phyloP scores from a whole-genome alignment of 148 eudicot genomes.

The Silene latifolia region DNA sequence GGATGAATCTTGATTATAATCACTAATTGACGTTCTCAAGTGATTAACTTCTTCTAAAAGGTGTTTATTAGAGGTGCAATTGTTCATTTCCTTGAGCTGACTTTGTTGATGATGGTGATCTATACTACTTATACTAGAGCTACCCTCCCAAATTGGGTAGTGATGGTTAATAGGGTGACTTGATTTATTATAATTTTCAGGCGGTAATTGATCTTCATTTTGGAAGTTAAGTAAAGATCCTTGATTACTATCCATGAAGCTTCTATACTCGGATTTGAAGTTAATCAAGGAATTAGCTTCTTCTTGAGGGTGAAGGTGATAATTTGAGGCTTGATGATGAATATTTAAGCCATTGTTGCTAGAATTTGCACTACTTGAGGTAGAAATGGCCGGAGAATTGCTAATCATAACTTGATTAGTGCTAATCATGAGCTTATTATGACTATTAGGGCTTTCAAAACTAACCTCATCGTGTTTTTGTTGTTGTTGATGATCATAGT shows the following conservation, averaged over 20 bases:
- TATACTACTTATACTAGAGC: slow-evolving; percentile 15
- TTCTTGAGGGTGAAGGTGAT: neutral
- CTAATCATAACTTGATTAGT: slow-evolving; percentile 29
- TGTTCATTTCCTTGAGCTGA: slow-evolving; percentile 1
- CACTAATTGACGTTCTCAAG: slow-evolving; percentile 21
- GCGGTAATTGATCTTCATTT: slow-evolving; percentile 18
- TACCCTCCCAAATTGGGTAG: slow-evolving; percentile 39
- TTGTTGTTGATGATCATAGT: slow-evolving; percentile 26
- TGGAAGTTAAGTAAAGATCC: slow-evolving; percentile 60
- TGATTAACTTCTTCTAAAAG: neutral
- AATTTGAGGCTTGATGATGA: slow-evolving; percentile 23
- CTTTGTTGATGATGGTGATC: slow-evolving; percentile 9
- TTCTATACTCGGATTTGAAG: slow-evolving; percentile 40
- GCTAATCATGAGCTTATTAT: slow-evolving; percentile 12
- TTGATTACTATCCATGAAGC: slow-evolving; percentile 11
- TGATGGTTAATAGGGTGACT: slow-evolving; percentile 16
- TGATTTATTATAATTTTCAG: neutral
- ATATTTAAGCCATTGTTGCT: slow-evolving; percentile 40
- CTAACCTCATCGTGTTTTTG: slow-evolving; percentile 21
- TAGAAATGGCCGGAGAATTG: slow-evolving; percentile 54
- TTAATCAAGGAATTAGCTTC: slow-evolving; percentile 12
- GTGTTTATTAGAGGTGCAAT: neutral
- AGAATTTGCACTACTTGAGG: slow-evolving; percentile 60
- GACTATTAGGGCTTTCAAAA: slow-evolving; percentile 24
- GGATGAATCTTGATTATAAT: slow-evolving; percentile 18